phyloP scores from a whole-genome alignment of 2,329 filamentous ascomycete species.

The Diaporthe sp. region DNA sequence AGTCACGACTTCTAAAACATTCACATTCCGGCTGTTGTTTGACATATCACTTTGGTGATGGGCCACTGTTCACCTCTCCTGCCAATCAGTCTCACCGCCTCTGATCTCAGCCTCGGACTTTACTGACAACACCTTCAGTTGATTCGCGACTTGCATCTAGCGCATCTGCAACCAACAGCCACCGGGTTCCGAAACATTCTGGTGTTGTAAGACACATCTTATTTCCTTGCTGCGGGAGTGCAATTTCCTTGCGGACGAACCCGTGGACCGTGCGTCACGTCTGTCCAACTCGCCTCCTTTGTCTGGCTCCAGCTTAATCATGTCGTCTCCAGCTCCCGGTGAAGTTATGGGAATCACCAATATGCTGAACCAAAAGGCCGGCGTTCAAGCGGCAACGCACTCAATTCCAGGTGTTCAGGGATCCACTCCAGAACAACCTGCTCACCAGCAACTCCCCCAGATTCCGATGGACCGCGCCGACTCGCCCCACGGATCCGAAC shows the following conservation, averaged over 20 bases:
- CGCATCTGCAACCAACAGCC: conserved; percentile 32
- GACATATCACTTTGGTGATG: conserved; percentile 33
- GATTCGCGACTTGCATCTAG: conserved; percentile 27
- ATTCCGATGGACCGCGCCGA: conserved; percentile 64
- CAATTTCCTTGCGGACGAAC: conserved; percentile 40
- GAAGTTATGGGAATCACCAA: conserved; percentile 67
- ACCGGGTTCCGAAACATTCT: conserved; percentile 38
- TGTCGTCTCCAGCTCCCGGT: conserved; percentile 59
- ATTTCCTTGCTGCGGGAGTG: conserved; percentile 39
- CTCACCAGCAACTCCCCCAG: conserved; percentile 43
- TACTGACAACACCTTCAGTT: conserved; percentile 35
- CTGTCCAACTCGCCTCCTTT: conserved; percentile 37
- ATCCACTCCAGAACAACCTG: conserved; percentile 42
- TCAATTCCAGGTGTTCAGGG: conserved; percentile 50
- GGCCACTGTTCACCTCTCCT: background rate
- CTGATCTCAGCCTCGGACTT: background rate
- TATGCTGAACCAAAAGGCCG: conserved; percentile 64
- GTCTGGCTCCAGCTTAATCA: conserved; percentile 44
- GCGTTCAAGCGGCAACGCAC: conserved; percentile 47
- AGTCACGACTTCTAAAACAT: conserved; percentile 11
- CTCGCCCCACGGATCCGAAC: conserved; percentile 71
- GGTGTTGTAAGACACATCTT: conserved; percentile 42
- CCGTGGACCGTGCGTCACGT: conserved; percentile 37
- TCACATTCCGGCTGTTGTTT: background rate
- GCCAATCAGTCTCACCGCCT: conserved; percentile 28